phyloP scores from a whole-genome alignment of 768 basidiomycete genomes.

The Suillus paluster region DNA sequence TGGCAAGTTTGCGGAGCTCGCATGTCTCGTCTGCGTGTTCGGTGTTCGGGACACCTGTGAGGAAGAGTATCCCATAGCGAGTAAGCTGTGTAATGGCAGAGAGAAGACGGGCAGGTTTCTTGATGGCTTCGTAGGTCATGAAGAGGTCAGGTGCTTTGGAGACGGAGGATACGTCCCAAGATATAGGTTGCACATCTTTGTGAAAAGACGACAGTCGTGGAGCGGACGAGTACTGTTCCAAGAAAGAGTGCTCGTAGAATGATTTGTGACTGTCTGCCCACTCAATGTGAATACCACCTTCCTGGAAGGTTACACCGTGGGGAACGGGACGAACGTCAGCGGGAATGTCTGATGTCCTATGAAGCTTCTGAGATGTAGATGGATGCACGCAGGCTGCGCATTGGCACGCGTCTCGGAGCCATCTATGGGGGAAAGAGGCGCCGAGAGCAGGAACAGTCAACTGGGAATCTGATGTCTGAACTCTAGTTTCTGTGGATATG shows the following conservation, averaged over 20 bases:
- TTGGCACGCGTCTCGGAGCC: slow-evolving; percentile 87
- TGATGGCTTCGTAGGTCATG: slow-evolving; percentile 57
- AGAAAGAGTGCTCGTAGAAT: slow-evolving; percentile 51
- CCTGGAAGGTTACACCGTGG: slow-evolving; percentile 45
- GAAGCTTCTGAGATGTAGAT: slow-evolving; percentile 77
- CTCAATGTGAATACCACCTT: slow-evolving; percentile 50
- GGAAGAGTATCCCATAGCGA: slow-evolving; percentile 74
- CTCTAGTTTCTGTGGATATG: background rate
- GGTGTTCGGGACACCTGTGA: slow-evolving; percentile 68
- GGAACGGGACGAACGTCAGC: slow-evolving; percentile 48
- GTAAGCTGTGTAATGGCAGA: slow-evolving; percentile 69
- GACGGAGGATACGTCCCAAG: slow-evolving; percentile 54
- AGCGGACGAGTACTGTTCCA: slow-evolving; percentile 51
- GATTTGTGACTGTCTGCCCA: slow-evolving; percentile 70
- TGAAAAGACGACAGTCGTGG: slow-evolving; percentile 46
- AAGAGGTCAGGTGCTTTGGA: slow-evolving; percentile 48
- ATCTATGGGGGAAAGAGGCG: slow-evolving; percentile 63
- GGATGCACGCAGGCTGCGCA: slow-evolving; percentile 78
- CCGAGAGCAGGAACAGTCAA: slow-evolving; percentile 37
- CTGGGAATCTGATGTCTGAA: background rate
- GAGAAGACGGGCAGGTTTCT: slow-evolving; percentile 50
- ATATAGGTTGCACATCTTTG: slow-evolving; percentile 38
- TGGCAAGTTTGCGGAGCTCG: slow-evolving; percentile 68
- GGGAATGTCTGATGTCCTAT: slow-evolving; percentile 68
- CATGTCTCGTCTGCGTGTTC: slow-evolving; percentile 65